Evolutionary conservation across 139 green algal genomes (phyloP).

Genomic region (Chlamydomonas sp.): DNA sequence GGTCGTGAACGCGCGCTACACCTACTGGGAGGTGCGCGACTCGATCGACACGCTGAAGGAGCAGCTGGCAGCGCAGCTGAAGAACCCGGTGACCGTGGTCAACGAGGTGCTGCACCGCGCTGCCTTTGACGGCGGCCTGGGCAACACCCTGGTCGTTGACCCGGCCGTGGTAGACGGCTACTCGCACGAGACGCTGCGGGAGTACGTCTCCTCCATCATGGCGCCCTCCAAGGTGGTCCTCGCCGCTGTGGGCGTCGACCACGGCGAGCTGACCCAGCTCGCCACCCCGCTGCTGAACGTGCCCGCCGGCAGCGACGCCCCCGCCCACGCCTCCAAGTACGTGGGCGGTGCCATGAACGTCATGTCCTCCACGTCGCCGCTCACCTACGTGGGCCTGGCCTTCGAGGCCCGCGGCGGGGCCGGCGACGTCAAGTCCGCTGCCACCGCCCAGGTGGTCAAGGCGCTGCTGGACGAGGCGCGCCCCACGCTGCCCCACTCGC

Average conservation of each 20-base stretch:
- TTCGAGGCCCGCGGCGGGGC: slow-evolving; percentile 67
- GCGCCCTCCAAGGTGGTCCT: slow-evolving; percentile 45
- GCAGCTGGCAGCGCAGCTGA: slow-evolving; percentile 38
- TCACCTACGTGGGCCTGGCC: slow-evolving; percentile 56
- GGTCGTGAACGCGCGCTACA: slow-evolving; percentile 62
- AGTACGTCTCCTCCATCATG: slow-evolving; percentile 46
- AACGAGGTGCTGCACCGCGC: slow-evolving; percentile 64
- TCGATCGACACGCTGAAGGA: slow-evolving; percentile 43
- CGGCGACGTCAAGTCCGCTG: slow-evolving; percentile 54
- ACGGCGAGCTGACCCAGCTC: slow-evolving; percentile 43
- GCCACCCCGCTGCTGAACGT: slow-evolving; percentile 33
- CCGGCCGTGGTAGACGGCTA: slow-evolving; percentile 26
- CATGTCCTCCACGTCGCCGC: slow-evolving; percentile 35
- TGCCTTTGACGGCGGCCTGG: slow-evolving; percentile 51
- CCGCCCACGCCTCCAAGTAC: slow-evolving; percentile 45
- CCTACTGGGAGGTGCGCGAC: slow-evolving; percentile 64
- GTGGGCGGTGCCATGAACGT: slow-evolving; percentile 57
- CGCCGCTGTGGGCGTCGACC: slow-evolving; percentile 47
- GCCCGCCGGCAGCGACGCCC: background rate
- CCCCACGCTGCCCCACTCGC: slow-evolving; percentile 49
- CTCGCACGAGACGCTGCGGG: slow-evolving; percentile 43
- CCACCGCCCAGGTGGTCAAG: slow-evolving; percentile 54
- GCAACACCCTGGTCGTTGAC: slow-evolving; percentile 31
- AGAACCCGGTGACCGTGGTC: slow-evolving; percentile 36
- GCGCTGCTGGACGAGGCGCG: slow-evolving; percentile 57